Conservation (phyloP, 1,284 basidiomycete genomes). For the Hymenochaete sp. region DNA sequence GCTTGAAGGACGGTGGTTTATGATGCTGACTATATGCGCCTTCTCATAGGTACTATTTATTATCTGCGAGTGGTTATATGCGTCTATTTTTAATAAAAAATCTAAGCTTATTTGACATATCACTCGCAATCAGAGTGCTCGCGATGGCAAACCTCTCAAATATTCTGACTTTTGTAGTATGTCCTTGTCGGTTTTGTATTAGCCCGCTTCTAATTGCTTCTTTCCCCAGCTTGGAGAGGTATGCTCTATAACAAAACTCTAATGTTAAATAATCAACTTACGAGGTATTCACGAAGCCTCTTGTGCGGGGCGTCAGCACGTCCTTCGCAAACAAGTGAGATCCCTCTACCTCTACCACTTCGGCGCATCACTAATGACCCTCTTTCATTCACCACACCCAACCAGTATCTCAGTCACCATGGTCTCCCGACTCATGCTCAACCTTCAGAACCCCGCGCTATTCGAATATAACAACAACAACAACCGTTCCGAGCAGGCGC, state of each 20-base stretch:
- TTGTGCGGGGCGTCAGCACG: slow-evolving; percentile 14
- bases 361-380: no score
- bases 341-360: no score
- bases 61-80: slow-evolving; percentile 12
- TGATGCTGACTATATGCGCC: no score
- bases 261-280: neutral
- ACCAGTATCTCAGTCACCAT: slow-evolving; percentile 15
- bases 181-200: neutral
- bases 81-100: neutral
- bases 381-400: no score
- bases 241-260: neutral
- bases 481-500: no score
- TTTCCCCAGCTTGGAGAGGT: slow-evolving; percentile 7
- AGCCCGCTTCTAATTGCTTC: neutral
- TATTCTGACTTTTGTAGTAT: neutral
- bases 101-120: neutral
- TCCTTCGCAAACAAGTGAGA: slow-evolving; percentile 6
- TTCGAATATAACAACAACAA: neutral
- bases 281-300: neutral
- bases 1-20: neutral
- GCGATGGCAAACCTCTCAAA: neutral
- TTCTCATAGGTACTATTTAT: slow-evolving; percentile 15
- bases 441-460: slow-evolving; percentile 12
- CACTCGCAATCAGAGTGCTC: neutral
- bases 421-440: slow-evolving; percentile 16